phyloP scores from a whole-genome alignment of 495 filamentous ascomycete species.

The Podospora tetraspora region DNA sequence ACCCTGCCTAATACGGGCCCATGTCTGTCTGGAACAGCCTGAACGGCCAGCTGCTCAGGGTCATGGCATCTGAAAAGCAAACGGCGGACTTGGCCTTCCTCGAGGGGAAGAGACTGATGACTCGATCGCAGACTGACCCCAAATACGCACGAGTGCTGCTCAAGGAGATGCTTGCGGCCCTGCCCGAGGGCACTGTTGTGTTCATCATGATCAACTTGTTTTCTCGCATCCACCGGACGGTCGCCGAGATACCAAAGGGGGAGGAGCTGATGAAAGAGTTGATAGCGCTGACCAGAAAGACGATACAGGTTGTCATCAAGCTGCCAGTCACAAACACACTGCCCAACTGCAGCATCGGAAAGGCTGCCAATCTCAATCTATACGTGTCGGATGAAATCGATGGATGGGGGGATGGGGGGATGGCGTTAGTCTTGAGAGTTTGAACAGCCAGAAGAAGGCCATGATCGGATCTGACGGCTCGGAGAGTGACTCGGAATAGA shows the following conservation, averaged over 20 bases:
- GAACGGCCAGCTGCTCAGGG: constrained; percentile 14
- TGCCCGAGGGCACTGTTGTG: constrained; percentile 10
- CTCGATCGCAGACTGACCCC: neutral
- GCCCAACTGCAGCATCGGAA: neutral
- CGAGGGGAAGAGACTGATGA: neutral
- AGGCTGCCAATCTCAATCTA: neutral
- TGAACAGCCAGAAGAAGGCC: neutral
- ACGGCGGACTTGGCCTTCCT: neutral
- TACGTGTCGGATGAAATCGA: neutral
- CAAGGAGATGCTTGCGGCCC: neutral
- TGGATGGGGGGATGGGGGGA: neutral
- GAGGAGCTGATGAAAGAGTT: neutral
- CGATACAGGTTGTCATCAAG: constrained; percentile 2
- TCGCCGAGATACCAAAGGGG: neutral
- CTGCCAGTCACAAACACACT: constrained; percentile 11
- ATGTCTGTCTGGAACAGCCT: constrained; percentile 13
- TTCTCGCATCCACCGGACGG: constrained; percentile 1
- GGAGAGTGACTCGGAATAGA: neutral
- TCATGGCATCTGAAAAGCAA: constrained; percentile 2
- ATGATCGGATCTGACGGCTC: neutral
- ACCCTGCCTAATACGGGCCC: constrained; percentile 1
- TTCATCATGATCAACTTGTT: constrained; percentile 16
- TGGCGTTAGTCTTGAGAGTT: neutral
- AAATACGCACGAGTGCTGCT: constrained; percentile 2
- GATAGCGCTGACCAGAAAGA: neutral